Conservation (phyloP, 1,284 basidiomycete genomes). For the Ustilago tritici region DNA sequence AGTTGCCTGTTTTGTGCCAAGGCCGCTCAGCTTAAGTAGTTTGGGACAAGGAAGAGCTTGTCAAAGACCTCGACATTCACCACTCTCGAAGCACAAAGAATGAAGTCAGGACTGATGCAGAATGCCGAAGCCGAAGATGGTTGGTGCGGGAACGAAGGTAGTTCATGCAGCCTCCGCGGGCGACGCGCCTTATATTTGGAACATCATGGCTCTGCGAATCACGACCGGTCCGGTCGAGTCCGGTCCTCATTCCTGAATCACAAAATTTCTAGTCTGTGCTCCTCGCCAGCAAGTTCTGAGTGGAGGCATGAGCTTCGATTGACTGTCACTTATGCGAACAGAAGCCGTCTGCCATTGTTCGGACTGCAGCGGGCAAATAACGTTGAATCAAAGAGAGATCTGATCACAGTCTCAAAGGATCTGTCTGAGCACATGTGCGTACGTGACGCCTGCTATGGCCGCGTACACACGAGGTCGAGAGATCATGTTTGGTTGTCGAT, state of each 20-base stretch:
- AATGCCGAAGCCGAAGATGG: constrained; percentile 7
- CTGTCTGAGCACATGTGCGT: background rate
- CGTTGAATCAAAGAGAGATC: background rate
- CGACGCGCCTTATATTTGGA: constrained; percentile 10
- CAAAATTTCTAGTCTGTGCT: background rate
- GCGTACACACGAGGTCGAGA: background rate
- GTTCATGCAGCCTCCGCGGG: constrained; percentile 22
- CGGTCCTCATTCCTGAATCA: constrained; percentile 18
- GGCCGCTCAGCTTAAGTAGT: background rate
- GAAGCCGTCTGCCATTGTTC: background rate
- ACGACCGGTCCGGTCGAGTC: constrained; percentile 27
- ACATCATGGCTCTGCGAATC: constrained; percentile 6
- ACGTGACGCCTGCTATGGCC: background rate
- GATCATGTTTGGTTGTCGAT: background rate
- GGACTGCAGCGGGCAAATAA: background rate
- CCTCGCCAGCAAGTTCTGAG: background rate
- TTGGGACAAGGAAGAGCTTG: background rate
- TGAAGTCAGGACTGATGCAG: constrained; percentile 1
- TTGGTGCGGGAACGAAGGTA: constrained; percentile 16
- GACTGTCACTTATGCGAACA: background rate
- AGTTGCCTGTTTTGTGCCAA: background rate
- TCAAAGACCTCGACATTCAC: background rate
- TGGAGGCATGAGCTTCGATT: background rate
- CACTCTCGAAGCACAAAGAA: background rate
- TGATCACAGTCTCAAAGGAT: background rate